Conservation (phyloP, 1,284 basidiomycete genomes). For the Quambalaria eucalypti region DNA sequence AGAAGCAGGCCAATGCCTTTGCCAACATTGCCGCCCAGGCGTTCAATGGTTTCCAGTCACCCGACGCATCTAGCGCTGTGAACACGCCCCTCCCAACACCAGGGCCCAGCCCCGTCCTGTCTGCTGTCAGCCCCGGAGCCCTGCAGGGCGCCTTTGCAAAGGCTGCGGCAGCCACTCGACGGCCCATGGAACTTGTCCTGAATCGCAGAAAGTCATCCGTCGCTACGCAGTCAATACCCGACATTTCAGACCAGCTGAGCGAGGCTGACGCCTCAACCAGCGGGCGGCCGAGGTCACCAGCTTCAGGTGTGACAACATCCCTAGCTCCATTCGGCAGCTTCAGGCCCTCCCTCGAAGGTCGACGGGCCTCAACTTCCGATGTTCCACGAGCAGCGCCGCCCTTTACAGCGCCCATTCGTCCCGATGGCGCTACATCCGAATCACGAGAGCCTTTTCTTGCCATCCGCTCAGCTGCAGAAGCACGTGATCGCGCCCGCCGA, state of each 20-base stretch:
- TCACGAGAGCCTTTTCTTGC: conserved; percentile 37
- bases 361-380: background rate
- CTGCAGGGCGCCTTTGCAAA: conserved; percentile 26
- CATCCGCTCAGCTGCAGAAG: conserved; percentile 34
- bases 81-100: conserved; percentile 40
- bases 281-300: too few species aligned
- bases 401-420: conserved; percentile 31
- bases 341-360: conserved; percentile 7
- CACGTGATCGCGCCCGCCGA: conserved; percentile 31
- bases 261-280: too few species aligned
- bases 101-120: conserved; percentile 16
- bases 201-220: conserved; percentile 5
- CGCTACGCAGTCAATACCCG: background rate
- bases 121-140: conserved; percentile 9
- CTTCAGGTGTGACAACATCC: too few species aligned
- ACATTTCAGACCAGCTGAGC: too few species aligned
- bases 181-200: conserved; percentile 22
- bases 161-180: conserved; percentile 22
- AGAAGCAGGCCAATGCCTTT: conserved; percentile 18
- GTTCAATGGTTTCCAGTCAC: conserved; percentile 31
- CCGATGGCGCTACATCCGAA: conserved; percentile 22
- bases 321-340: too few species aligned
- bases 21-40: conserved; percentile 24
- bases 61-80: conserved; percentile 32
- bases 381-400: conserved; percentile 1